Evolutionary conservation across 2,329 filamentous ascomycete species (phyloP).

Genomic region (Drechslerella stenobrocha): DNA sequence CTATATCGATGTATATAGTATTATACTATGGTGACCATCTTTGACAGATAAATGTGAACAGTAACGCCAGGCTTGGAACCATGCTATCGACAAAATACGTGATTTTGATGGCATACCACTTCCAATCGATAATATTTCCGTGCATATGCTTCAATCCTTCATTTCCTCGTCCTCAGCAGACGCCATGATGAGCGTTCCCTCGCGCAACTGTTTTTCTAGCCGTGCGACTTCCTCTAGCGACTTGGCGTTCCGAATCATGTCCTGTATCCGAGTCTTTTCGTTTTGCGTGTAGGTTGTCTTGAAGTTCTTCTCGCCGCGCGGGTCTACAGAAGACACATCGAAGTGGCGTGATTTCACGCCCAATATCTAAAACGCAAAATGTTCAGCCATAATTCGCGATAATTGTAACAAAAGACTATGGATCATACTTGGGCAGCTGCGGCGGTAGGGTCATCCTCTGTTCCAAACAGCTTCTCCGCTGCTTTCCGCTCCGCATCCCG

Average conservation of each 20-base stretch:
- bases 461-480: constrained; percentile 82
- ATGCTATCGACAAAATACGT: constrained; percentile 3
- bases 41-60: constrained; percentile 1
- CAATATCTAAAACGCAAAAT: constrained; percentile 65
- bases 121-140: too few species aligned
- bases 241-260: constrained; percentile 83
- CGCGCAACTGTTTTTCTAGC: constrained; percentile 87
- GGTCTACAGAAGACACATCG: constrained; percentile 60
- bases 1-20: constrained; percentile 22
- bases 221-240: constrained; percentile 86
- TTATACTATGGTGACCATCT: not conserved
- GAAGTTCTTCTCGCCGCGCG: constrained; percentile 65
- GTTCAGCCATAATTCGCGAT: constrained; percentile 1
- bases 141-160: constrained; percentile 28
- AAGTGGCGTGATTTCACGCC: constrained; percentile 78
- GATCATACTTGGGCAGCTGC: constrained; percentile 69
- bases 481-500: constrained; percentile 78
- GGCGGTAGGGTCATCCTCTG: constrained; percentile 73
- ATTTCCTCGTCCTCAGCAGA: constrained; percentile 42
- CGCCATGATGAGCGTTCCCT: constrained; percentile 71
- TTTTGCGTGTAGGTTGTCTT: constrained; percentile 82
- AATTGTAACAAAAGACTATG: not conserved
- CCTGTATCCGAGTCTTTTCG: constrained; percentile 82
- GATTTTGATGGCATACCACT: too few species aligned
- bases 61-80: not conserved